Base-by-base conservation (phyloP, 2,329 filamentous ascomycete genomes). In the Penicillium fuscoglaucum region DNA sequence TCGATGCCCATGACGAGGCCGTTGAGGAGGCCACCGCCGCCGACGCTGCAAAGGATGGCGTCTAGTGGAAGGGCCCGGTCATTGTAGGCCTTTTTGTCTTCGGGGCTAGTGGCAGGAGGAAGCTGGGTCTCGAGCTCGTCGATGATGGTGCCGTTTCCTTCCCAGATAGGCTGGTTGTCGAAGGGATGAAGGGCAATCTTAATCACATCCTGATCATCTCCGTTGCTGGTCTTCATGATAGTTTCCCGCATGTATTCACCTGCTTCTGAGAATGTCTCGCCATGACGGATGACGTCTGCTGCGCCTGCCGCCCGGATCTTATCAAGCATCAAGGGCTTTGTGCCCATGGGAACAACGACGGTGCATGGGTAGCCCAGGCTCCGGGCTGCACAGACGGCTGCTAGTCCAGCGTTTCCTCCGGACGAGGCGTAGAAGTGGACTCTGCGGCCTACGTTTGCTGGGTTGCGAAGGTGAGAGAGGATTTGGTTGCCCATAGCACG, bases 321-420 rank as follows among this genome's bases (percentile, higher is more conserved):
- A 43, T 80, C 78, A 50, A 91, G 82, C 86, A 96, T 93, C 61
- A 87, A 74, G 1, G 83, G 78, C 33, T 87, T 85, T 0, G 89
- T 90, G 7, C 79, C 80, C 9, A 79, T 71, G 0, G 91, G 90
- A 1, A 95, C 85, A 31, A 91, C 89, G 60, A 96, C 88, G 6
- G 90, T 93, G 71, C 86, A 87, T 1, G 85, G 86, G 39, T 84
- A 82, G 6, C 80, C 76, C 7, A 95, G 81, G 2, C 83, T 80
- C 26, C 80, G 78, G 13, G 90, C 89, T 1, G 91, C 89, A 48
- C 86, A 87, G 17, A 90, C 90, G 68, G 89, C 91, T 1, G 91
- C 91, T 4, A 96, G 84, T 1, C 91, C 91, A 2, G 91, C 91
- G 70, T 96, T 96, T 57, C 91, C 91, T 58, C 90, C 91, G 2